Percentiles rank a stretch among this genome's conserved stretches.
Conservation (phyloP, 805 yeast species). For the Kodamaea kakaduensis region DNA sequence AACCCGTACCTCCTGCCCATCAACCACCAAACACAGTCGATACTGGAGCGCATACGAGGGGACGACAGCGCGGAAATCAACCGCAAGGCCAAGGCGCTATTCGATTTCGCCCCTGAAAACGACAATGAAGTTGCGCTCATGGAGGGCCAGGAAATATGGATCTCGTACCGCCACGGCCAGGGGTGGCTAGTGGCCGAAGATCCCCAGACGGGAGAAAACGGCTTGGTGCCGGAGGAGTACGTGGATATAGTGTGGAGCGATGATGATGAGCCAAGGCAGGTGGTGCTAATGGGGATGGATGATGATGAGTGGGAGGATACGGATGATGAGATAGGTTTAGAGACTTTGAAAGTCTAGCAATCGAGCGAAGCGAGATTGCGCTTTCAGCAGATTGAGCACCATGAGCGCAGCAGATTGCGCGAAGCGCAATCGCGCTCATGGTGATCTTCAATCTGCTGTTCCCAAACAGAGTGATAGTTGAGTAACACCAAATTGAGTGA, state of each 20-base stretch:
- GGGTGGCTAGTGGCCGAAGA: conserved; percentile 97
- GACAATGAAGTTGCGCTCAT: conserved; percentile 78
- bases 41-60: conserved; percentile 4
- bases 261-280: conserved; percentile 19
- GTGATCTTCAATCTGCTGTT: too few species aligned
- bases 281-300: conserved; percentile 7
- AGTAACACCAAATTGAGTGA: too few species aligned
- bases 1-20: conserved; percentile 12
- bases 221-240: conserved; percentile 93
- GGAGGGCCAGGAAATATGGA: conserved; percentile 82
- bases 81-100: conserved; percentile 75
- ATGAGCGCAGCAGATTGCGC: too few species aligned
- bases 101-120: conserved; percentile 88
- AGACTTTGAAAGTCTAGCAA: too few species aligned
- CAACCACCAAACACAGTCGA: conserved; percentile 3
- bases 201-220: conserved; percentile 71
- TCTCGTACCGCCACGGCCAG: conserved; percentile 90
- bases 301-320: conserved; percentile 25
- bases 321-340: conserved; percentile 26
- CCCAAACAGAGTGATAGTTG: too few species aligned
- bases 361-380: too few species aligned
- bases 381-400: too few species aligned
- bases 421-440: too few species aligned
- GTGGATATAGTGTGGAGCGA: conserved; percentile 51
- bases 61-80: conserved; percentile 33